These are phyloP conservation scores for Kuraishia molischiana DNA, from an alignment of 805 yeast species.

Conservation along the genomic window DNA sequence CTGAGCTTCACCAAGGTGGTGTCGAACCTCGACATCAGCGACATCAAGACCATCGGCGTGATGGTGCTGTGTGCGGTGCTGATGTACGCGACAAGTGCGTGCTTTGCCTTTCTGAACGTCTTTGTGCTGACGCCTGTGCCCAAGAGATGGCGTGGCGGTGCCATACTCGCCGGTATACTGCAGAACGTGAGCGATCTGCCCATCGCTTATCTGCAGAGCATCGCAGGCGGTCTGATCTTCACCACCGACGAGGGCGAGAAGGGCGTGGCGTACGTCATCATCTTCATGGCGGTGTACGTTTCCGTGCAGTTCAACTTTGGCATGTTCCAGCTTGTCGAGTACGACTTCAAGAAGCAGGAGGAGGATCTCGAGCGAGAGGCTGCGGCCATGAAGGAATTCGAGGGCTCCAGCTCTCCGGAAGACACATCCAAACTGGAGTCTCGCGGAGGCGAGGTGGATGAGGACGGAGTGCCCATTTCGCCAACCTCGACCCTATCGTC, in stretches of 20 bases:
- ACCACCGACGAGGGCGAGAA: constrained; percentile 23
- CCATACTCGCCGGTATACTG: constrained; percentile 57
- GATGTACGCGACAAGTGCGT: constrained; percentile 40
- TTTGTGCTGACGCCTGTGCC: constrained; percentile 37
- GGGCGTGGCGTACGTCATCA: constrained; percentile 43
- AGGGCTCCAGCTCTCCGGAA: background rate
- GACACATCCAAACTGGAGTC: background rate
- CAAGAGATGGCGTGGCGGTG: constrained; percentile 62
- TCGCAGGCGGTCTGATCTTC: constrained; percentile 30
- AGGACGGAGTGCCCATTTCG: constrained; percentile 1
- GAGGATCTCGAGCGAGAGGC: constrained; percentile 2
- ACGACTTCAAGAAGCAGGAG: constrained; percentile 33
- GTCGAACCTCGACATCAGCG: constrained; percentile 46
- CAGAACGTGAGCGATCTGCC: constrained; percentile 75
- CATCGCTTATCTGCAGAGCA: constrained; percentile 63
- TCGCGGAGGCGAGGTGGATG: background rate
- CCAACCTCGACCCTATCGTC: constrained; percentile 8
- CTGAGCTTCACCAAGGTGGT: constrained; percentile 58
- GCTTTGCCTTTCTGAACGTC: constrained; percentile 28
- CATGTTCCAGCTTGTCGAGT: constrained; percentile 34
- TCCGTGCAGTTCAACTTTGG: constrained; percentile 45
- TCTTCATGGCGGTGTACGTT: constrained; percentile 44
- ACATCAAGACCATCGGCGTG: constrained; percentile 63
- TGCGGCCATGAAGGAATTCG: background rate
- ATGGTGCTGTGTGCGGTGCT: constrained; percentile 42